phyloP scores from a whole-genome alignment of 2,329 filamentous ascomycete genomes.

The Clonostachys chloroleuca region DNA sequence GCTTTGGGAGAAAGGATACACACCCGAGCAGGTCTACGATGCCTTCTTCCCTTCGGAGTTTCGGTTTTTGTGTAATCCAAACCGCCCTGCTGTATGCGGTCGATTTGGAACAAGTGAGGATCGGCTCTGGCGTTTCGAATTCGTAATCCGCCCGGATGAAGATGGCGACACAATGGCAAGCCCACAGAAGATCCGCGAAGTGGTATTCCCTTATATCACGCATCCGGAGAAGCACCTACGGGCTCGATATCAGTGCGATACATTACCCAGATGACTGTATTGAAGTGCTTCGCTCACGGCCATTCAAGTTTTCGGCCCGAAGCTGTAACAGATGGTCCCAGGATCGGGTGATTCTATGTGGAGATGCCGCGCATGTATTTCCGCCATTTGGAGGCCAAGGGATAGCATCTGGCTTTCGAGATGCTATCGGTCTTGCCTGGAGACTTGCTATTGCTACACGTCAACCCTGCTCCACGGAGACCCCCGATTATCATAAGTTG shows the following conservation, averaged over 20 bases:
- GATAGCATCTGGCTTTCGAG: constrained; percentile 24
- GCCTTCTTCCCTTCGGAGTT: too few relatives aligned
- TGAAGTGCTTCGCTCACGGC: constrained; percentile 34
- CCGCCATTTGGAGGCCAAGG: constrained; percentile 37
- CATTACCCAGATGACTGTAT: constrained; percentile 35
- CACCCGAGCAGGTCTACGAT: too few relatives aligned
- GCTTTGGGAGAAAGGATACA: too few relatives aligned
- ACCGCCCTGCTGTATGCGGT: too few relatives aligned
- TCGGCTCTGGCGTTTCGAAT: constrained; percentile 37
- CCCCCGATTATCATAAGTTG: constrained; percentile 1
- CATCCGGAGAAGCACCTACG: constrained; percentile 8
- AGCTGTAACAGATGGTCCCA: constrained; percentile 40
- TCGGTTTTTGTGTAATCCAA: too few relatives aligned
- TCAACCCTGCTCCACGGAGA: not conserved
- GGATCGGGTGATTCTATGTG: constrained; percentile 33
- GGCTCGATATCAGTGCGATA: not conserved
- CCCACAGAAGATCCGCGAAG: constrained; percentile 9
- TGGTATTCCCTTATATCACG: constrained; percentile 15
- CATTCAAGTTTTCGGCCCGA: constrained; percentile 32
- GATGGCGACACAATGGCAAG: constrained; percentile 8
- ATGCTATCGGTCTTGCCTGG: constrained; percentile 25
- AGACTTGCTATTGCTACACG: constrained; percentile 11
- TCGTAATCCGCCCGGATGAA: constrained; percentile 3
- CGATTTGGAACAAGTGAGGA: constrained; percentile 12
- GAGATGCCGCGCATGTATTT: constrained; percentile 47